phyloP scores from a whole-genome alignment of 2,329 filamentous ascomycete species.

The Neofusicoccum laricinum region DNA sequence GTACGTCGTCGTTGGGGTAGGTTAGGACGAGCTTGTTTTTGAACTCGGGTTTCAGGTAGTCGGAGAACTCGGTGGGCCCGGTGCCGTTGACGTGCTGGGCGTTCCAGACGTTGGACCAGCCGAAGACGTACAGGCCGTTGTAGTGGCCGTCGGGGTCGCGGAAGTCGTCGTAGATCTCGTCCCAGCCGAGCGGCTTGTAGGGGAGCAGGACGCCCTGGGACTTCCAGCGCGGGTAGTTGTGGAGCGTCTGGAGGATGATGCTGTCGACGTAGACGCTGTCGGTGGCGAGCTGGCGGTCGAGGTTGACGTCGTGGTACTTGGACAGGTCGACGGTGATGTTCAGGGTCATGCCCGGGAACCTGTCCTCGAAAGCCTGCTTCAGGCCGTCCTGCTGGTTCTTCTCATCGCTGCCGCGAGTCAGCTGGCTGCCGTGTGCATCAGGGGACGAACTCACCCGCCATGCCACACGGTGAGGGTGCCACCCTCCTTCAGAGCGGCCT shows the following conservation, averaged over 20 bases:
- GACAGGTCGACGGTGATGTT: conserved; percentile 56
- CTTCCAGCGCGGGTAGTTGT: conserved; percentile 54
- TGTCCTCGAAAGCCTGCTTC: conserved; percentile 44
- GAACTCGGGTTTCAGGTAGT: conserved; percentile 49
- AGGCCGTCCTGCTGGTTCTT: conserved; percentile 37
- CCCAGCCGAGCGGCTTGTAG: conserved; percentile 50
- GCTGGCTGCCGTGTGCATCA: neutral
- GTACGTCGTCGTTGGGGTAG: conserved; percentile 57
- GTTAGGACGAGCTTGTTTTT: conserved; percentile 55
- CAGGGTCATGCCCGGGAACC: conserved; percentile 51
- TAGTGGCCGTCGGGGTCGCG: conserved; percentile 45
- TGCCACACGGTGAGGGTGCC: conserved; percentile 48
- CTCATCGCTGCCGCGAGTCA: conserved; percentile 34
- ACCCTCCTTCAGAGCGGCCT: conserved; percentile 47
- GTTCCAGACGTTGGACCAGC: conserved; percentile 37
- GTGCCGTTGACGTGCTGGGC: conserved; percentile 32
- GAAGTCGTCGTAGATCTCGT: conserved; percentile 41
- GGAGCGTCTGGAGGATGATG: conserved; percentile 49
- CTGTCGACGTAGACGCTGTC: conserved; percentile 40
- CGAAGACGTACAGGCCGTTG: conserved; percentile 40
- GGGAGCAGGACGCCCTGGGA: conserved; percentile 45
- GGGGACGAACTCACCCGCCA: conserved; percentile 33
- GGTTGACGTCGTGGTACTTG: conserved; percentile 52
- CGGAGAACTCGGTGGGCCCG: conserved; percentile 40
- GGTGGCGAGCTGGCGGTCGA: conserved; percentile 47